Evolutionary conservation across 148 eudicot genomes (phyloP), one percentile per base, ranked within the genome.

Genomic region (Spergularia marina): DNA sequence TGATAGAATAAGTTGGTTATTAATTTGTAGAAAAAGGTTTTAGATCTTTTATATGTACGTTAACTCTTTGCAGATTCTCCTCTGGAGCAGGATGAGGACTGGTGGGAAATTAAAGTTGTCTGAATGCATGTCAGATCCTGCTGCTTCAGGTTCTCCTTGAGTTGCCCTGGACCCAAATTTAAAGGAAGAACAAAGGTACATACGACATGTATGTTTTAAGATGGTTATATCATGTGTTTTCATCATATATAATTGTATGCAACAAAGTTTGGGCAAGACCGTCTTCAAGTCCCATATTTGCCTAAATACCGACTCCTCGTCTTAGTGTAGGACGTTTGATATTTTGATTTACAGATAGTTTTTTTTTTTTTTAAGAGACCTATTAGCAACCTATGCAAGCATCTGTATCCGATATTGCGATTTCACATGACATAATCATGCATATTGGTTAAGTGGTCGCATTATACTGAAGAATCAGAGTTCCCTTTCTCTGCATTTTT

Each of bases 381-480:
- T 25, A 44, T 77, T 23, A 39, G 2, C 16, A 71, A 54, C n/a
- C 51, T n/a, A 67, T 66, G 53, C 25, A 25, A 72, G 56, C 65
- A 56, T 63, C 57, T 51, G 47, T 69, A 41, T 30, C 53, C 57
- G 59, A 49, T 36, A 53, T 54, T 30, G 41, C 57, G 52, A 57
- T 20, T 61, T 54, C 20, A 6, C 34, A 73, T 74, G 78, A 75
- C 82, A 30, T 80, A 63, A 75, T 75, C 72, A 18, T 54, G 71
- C 65, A 52, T 56, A 70, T 41, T 63, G 53, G 55, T 40, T 65
- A 54, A 75, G 39, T 75, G 51, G 30, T 53, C 36, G 57, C 57
- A 47, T 71, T 72, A 66, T 9, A 53, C 23, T 79, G 71, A 41
- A 74, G 82, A 79, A 74, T 79, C 70, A 68, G 66, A 68, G 25